Percentiles rank a stretch among this genome's conserved stretches.
phyloP scores from a whole-genome alignment of 768 basidiomycete species.

The Leucocoprinus sp. region DNA sequence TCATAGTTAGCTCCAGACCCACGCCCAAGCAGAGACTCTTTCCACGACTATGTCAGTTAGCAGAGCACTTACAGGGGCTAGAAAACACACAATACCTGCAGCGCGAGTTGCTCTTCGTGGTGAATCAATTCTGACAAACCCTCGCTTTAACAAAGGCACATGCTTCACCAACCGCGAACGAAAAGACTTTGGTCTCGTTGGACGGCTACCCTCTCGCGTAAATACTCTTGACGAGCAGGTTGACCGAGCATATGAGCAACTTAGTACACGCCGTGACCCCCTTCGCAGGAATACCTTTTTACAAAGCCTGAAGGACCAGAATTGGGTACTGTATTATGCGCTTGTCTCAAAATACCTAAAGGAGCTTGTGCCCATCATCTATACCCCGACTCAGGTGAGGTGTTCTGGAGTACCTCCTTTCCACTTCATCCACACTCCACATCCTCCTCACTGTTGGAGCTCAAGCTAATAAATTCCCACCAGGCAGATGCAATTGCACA shows the following conservation, averaged over 20 bases:
- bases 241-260: constrained; percentile 62
- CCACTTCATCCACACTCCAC: neutral
- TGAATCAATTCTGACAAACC: constrained; percentile 50
- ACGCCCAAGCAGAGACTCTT: neutral
- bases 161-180: constrained; percentile 66
- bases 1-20: neutral
- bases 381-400: constrained; percentile 72
- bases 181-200: constrained; percentile 55
- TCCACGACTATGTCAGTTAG: neutral
- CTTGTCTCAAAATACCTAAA: constrained; percentile 49
- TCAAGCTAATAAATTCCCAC: too few species aligned
- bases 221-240: constrained; percentile 74
- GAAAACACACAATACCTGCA: constrained; percentile 16
- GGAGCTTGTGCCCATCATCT: constrained; percentile 68
- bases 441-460: too few species aligned
- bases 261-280: constrained; percentile 25
- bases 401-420: neutral
- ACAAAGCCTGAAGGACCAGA: constrained; percentile 71
- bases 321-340: constrained; percentile 74
- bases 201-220: constrained; percentile 40
- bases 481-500: constrained; percentile 76
- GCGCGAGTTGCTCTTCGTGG: constrained; percentile 51
- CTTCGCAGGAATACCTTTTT: constrained; percentile 66
- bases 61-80: neutral
- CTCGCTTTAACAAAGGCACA: constrained; percentile 75